Evolutionary conservation across 2,329 filamentous ascomycete genomes (phyloP).

Genomic region (Exutisphaerella laricina): DNA sequence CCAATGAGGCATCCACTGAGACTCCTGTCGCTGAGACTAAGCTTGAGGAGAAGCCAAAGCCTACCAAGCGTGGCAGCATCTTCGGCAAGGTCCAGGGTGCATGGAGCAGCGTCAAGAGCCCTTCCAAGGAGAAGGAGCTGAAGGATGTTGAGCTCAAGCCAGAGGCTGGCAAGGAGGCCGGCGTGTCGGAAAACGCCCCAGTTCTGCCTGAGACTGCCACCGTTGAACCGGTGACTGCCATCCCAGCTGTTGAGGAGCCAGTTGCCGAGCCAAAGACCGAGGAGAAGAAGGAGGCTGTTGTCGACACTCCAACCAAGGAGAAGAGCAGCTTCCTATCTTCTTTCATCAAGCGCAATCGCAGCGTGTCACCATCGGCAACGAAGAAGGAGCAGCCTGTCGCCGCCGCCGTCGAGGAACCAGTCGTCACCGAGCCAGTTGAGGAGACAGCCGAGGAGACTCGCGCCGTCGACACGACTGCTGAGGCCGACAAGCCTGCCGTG

Average conservation of each 20-base stretch:
- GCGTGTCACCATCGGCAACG: slow-evolving; percentile 33
- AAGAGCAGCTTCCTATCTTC: slow-evolving; percentile 32
- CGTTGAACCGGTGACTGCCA: slow-evolving; percentile 35
- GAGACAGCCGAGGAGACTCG: slow-evolving; percentile 28
- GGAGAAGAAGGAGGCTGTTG: slow-evolving; percentile 36
- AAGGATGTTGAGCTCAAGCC: slow-evolving; percentile 61
- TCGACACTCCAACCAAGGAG: slow-evolving; percentile 36
- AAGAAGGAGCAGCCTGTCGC: slow-evolving; percentile 26
- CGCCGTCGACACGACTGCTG: slow-evolving; percentile 30
- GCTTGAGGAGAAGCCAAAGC: slow-evolving; percentile 53
- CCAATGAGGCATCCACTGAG: slow-evolving; percentile 24
- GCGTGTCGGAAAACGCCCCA: slow-evolving; percentile 34
- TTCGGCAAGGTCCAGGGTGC: slow-evolving; percentile 59
- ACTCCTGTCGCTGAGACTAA: slow-evolving; percentile 31
- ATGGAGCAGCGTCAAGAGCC: slow-evolving; percentile 54
- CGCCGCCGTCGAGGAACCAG: slow-evolving; percentile 28
- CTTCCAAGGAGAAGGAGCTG: slow-evolving; percentile 61
- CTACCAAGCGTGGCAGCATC: slow-evolving; percentile 76
- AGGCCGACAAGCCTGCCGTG: slow-evolving; percentile 21
- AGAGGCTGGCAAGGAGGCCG: slow-evolving; percentile 46
- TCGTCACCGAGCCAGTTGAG: slow-evolving; percentile 16
- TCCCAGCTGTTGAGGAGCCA: slow-evolving; percentile 35
- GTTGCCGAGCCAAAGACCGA: slow-evolving; percentile 33
- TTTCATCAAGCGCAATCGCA: slow-evolving; percentile 33
- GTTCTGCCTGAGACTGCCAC: slow-evolving; percentile 37